Percentiles rank a stretch among this genome's conserved stretches.
Conservation (phyloP, 768 basidiomycete species). For the Galerina sulciceps region DNA sequence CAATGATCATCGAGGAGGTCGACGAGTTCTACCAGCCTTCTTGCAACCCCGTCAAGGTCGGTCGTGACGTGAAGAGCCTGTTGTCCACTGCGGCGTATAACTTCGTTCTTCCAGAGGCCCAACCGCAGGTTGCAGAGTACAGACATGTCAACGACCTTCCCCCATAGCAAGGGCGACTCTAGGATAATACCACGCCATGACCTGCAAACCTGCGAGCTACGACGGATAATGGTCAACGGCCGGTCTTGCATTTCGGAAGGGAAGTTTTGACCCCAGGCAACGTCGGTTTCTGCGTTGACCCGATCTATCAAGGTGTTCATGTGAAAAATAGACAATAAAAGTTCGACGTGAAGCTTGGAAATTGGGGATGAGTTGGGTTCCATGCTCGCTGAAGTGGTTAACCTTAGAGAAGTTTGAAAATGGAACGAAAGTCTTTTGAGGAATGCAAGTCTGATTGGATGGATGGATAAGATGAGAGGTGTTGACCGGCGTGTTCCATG, state of each 20-base stretch:
- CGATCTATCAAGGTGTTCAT: too few species aligned
- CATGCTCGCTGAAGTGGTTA: too few species aligned
- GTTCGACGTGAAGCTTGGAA: background rate
- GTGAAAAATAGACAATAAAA: background rate
- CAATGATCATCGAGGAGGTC: background rate
- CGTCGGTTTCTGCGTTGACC: background rate
- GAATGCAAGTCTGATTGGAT: too few species aligned
- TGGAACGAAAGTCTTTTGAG: too few species aligned
- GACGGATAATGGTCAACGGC: background rate
- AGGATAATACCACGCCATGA: background rate
- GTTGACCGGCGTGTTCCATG: too few species aligned
- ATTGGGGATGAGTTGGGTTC: background rate
- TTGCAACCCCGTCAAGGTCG: background rate
- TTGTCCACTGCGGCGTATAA: background rate
- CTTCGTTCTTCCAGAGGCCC: background rate
- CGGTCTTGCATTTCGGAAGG: background rate
- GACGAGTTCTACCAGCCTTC: background rate
- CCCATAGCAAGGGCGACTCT: background rate
- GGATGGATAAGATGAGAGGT: too few species aligned
- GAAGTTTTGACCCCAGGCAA: background rate
- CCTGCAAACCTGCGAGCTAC: background rate
- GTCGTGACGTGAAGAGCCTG: background rate
- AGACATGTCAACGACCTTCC: background rate
- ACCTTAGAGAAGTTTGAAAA: too few species aligned
- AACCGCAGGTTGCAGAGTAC: background rate